Evolutionary conservation across 2,329 filamentous ascomycete genomes (phyloP), one percentile per base, ranked within the genome.

Genomic region (Emericellopsis cladophorae): DNA sequence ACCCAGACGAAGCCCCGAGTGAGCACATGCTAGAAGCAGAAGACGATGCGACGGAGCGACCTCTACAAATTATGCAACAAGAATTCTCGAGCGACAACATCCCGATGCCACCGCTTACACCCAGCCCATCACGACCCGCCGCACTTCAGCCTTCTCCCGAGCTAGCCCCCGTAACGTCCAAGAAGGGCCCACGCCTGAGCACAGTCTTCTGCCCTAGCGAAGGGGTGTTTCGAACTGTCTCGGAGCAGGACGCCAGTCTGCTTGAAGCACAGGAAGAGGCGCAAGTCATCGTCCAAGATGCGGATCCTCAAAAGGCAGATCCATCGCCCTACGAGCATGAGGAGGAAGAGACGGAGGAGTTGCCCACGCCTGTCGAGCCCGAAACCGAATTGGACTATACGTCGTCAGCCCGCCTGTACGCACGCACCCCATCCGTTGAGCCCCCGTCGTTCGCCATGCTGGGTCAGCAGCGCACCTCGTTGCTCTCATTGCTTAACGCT

Each of bases 221-320:
- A 51, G 81, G 77, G 37, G 73, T 76, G 41, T 80, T 81, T 53
- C 70, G 72, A 37, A 76, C 75, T 3, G 60, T 79, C 36, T 74
- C 75, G 2, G 67, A 75, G 47, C 60, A 70, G 44, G 70, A 74
- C 43, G 64, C 68, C 10, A 63, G 65, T 15, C 63, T 61, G 5
- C 54, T 69, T 42, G 60, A 66, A 42, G 55, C 53, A 0, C 52
- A 57, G 33, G 48, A 53, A 18, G 50, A 52, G 32, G 50, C 47
- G 7, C 47, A 53, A 24, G 44, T 43, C 4, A 21, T 42, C 31
- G 29, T 35, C 15, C 32, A 38, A 7, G 23, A 37, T 14, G 42
- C 23, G 12, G 29, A 18, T 4, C 32, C 32, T 8, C n/a, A 35
- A 9, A 15, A 15, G 8, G 36, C 21, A 18, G 15, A 18, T n/a